Conservation (phyloP, 805 yeast genomes). For the Dipodascus geniculatus region DNA sequence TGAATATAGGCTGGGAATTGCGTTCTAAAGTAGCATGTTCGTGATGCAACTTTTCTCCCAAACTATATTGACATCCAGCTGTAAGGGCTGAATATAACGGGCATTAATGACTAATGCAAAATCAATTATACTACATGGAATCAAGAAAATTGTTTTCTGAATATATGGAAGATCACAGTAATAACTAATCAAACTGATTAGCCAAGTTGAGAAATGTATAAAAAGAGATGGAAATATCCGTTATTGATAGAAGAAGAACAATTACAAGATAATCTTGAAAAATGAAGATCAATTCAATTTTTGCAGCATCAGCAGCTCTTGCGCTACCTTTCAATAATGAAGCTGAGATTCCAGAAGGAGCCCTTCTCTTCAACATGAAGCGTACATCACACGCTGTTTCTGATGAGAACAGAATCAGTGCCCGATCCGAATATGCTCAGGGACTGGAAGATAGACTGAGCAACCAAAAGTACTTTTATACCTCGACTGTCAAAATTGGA, state of each 20-base stretch:
- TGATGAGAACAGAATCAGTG: constrained; percentile 4
- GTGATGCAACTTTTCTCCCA: too few species aligned
- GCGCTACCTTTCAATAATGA: constrained; percentile 1
- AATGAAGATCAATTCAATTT: background rate
- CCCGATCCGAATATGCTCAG: constrained; percentile 9
- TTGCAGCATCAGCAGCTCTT: background rate
- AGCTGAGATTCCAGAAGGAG: constrained; percentile 9
- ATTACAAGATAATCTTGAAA: background rate
- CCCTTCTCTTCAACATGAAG: constrained; percentile 10
- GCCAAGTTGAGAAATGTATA: too few species aligned
- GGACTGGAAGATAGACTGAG: constrained; percentile 15
- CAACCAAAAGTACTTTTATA: constrained; percentile 25
- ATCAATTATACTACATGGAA: background rate
- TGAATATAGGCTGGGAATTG: background rate
- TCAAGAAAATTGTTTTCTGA: too few species aligned
- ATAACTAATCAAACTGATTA: background rate
- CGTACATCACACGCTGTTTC: constrained; percentile 11
- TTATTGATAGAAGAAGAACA: too few species aligned
- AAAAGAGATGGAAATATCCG: too few species aligned
- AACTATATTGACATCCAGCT: too few species aligned
- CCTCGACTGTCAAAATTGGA: constrained; percentile 35
- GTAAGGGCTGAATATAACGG: too few species aligned
- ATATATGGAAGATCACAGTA: too few species aligned
- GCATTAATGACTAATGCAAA: background rate
- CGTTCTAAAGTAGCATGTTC: background rate